Conservation (phyloP, 2,329 filamentous ascomycete genomes). For the Pyricularia grisea region DNA sequence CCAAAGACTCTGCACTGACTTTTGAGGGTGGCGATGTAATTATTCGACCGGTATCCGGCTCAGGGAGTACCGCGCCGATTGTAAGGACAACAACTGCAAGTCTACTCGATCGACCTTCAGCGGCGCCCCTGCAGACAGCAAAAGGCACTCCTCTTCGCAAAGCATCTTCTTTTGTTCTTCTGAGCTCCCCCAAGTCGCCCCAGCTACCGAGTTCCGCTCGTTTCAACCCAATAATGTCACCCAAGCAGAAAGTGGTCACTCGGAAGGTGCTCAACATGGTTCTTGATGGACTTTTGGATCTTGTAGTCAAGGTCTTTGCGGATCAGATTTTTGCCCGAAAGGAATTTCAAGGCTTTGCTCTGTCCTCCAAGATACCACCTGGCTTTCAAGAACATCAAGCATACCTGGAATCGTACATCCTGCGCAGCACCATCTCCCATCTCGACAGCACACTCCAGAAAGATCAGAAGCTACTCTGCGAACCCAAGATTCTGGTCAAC, state of each 20-base stretch:
- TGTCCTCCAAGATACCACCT: constrained; percentile 82
- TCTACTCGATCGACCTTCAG: constrained; percentile 25
- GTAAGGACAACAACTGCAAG: constrained; percentile 60
- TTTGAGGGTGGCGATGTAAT: constrained; percentile 83
- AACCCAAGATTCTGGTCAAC: constrained; percentile 80
- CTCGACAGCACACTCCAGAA: constrained; percentile 61
- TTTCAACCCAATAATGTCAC: constrained; percentile 53
- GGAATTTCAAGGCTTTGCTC: constrained; percentile 79
- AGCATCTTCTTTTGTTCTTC: constrained; percentile 83
- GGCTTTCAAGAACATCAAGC: constrained; percentile 92
- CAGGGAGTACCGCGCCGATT: constrained; percentile 54
- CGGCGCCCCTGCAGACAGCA: constrained; percentile 27
- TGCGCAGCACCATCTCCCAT: constrained; percentile 65
- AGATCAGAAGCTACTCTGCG: constrained; percentile 58
- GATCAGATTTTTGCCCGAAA: constrained; percentile 81
- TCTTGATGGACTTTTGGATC: constrained; percentile 66
- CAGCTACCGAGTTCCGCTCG: constrained; percentile 50
- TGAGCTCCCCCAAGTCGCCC: constrained; percentile 60
- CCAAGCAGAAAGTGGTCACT: constrained; percentile 39
- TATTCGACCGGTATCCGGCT: constrained; percentile 61
- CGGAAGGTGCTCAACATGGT: constrained; percentile 57
- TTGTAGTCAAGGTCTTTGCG: constrained; percentile 71
- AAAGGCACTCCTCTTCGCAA: constrained; percentile 59
- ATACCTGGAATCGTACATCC: constrained; percentile 85
- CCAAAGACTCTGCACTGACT: constrained; percentile 67